Conservation (phyloP, 1,284 basidiomycete species). For the Ceratobasidium theobromae region DNA sequence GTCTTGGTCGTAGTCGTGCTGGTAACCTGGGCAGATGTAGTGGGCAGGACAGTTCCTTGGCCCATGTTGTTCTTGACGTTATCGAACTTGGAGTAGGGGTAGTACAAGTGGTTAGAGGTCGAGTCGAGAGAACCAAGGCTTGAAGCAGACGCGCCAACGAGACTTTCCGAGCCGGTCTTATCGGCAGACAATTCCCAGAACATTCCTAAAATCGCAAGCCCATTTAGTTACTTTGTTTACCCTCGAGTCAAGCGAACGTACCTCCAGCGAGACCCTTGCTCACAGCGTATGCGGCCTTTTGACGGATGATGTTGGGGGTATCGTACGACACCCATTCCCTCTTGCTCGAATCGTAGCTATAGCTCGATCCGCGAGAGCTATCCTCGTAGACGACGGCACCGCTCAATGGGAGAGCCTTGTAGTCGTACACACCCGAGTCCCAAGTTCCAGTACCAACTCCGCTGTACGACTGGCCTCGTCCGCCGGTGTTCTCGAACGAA, state of each 20-base stretch:
- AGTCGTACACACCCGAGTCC: slow-evolving; percentile 70
- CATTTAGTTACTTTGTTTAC: neutral
- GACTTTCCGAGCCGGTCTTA: slow-evolving; percentile 56
- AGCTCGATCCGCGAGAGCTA: slow-evolving; percentile 63
- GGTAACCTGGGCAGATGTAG: neutral
- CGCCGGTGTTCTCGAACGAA: slow-evolving; percentile 76
- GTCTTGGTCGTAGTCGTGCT: neutral
- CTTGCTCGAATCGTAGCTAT: slow-evolving; percentile 60
- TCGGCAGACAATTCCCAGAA: slow-evolving; percentile 62
- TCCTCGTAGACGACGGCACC: slow-evolving; percentile 60
- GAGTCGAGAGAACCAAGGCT: slow-evolving; percentile 59
- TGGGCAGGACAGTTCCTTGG: neutral
- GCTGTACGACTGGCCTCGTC: slow-evolving; percentile 71
- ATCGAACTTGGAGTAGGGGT: slow-evolving; percentile 47
- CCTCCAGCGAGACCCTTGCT: slow-evolving; percentile 66
- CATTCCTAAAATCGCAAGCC: slow-evolving; percentile 38
- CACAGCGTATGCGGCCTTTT: slow-evolving; percentile 77
- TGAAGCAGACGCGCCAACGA: slow-evolving; percentile 54
- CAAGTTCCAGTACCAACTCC: slow-evolving; percentile 76
- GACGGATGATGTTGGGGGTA: slow-evolving; percentile 65
- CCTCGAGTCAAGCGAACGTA: slow-evolving; percentile 68
- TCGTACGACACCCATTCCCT: slow-evolving; percentile 79
- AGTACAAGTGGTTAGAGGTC: slow-evolving; percentile 68
- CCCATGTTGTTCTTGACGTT: slow-evolving; percentile 44
- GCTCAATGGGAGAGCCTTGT: slow-evolving; percentile 67